A percentile compares a stretch with the other conserved stretches of the same genome.
Conservation (phyloP, 164 flowering plant species). For the Sextonia rubra region DNA sequence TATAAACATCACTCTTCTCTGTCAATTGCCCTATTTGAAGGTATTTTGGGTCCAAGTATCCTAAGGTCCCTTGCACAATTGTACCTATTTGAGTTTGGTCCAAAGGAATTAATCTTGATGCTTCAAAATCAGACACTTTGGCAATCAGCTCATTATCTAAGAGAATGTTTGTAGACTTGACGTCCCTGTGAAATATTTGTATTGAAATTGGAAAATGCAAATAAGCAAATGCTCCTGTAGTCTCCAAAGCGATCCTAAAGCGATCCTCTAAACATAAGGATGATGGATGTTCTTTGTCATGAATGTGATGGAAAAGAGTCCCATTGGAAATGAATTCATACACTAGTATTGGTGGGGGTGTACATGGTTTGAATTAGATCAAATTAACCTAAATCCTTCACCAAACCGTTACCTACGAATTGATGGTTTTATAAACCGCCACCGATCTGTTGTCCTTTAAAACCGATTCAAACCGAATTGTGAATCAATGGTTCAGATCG, state of each 20-base stretch:
- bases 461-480: too few species aligned
- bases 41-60: constrained; percentile 14
- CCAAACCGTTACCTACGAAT: too few species aligned
- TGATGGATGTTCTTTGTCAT: too few species aligned
- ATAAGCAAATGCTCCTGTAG: constrained; percentile 7
- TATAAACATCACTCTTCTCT: constrained; percentile 15
- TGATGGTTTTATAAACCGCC: too few species aligned
- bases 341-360: constrained; percentile 19
- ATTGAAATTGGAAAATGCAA: constrained; percentile 3
- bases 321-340: constrained; percentile 21
- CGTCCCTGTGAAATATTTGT: constrained; percentile 5
- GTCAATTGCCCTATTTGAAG: constrained; percentile 5
- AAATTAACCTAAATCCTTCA: too few species aligned
- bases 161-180: constrained; percentile 10
- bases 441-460: too few species aligned
- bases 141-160: constrained; percentile 4
- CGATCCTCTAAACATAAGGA: constrained; percentile 24
- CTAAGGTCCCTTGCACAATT: constrained; percentile 10
- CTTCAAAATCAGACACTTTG: constrained; percentile 12
- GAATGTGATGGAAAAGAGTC: constrained; percentile 16
- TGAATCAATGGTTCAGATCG: too few species aligned
- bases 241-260: constrained; percentile 4
- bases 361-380: too few species aligned
- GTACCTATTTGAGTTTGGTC: neutral
- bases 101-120: constrained; percentile 6